A percentile compares a stretch with the other conserved stretches of the same genome.
These are phyloP conservation scores for Whalleya microplaca DNA, from an alignment of 2,329 filamentous ascomycete genomes.

Conservation along the genomic window DNA sequence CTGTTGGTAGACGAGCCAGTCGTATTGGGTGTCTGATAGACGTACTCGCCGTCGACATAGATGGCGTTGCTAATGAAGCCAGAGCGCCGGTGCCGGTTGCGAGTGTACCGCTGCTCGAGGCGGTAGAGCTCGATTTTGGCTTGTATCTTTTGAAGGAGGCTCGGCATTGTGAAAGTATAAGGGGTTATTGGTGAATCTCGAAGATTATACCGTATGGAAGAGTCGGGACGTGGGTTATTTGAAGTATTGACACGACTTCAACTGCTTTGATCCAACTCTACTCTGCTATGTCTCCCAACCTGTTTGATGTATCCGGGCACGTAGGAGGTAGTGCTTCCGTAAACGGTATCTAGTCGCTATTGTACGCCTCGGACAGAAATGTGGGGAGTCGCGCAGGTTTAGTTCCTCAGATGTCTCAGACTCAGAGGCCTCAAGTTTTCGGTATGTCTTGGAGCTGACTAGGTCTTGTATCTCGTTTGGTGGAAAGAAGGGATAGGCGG, in stretches of 20 bases:
- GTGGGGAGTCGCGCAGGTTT: slow-evolving; percentile 3
- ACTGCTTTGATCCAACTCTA: not conserved
- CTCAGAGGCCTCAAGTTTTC: slow-evolving; percentile 1
- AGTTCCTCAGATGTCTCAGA: slow-evolving; percentile 6
- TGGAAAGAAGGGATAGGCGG: not conserved
- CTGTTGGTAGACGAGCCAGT: slow-evolving; percentile 60
- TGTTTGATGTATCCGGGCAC: not conserved
- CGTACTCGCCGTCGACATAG: slow-evolving; percentile 95
- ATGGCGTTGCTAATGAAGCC: slow-evolving; percentile 87
- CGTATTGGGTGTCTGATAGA: slow-evolving; percentile 70
- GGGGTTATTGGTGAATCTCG: not conserved
- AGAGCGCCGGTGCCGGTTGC: slow-evolving; percentile 81
- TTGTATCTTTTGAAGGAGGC: slow-evolving; percentile 63
- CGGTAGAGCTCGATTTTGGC: slow-evolving; percentile 87
- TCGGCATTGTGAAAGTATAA: slow-evolving; percentile 40
- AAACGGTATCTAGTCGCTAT: slow-evolving; percentile 5
- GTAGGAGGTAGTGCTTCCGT: not conserved
- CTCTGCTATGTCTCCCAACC: not conserved
- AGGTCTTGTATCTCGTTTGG: slow-evolving; percentile 1
- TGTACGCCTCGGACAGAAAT: slow-evolving; percentile 4
- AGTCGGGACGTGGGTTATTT: not conserved
- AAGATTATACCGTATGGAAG: not conserved
- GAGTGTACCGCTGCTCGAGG: slow-evolving; percentile 93
- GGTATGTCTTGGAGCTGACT: not conserved
- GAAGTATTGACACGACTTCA: not conserved